Conservation (phyloP, 108 stramenopile genomes). For the Cyclotella choctawhatcheeana region DNA sequence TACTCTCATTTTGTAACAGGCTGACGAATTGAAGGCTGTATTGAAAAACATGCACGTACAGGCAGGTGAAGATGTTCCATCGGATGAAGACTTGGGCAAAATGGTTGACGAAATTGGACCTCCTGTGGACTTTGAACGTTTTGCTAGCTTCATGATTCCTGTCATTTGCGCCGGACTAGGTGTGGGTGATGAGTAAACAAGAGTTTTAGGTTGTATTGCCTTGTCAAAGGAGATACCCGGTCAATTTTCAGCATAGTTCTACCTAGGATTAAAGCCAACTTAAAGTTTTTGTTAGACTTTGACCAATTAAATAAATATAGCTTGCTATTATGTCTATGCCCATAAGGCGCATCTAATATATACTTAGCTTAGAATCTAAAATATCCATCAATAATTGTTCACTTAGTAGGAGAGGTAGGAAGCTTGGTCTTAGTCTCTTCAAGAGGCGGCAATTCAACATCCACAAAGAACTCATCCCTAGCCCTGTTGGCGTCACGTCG, state of each 20-base stretch:
- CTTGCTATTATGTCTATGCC: background rate
- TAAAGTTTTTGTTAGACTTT: too few species aligned
- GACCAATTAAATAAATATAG: background rate
- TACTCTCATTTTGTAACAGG: background rate
- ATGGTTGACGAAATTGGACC: background rate
- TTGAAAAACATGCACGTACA: background rate
- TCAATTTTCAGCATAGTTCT: too few species aligned
- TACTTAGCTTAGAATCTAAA: background rate
- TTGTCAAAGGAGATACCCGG: too few species aligned
- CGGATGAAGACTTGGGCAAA: background rate
- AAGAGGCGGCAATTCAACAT: slow-evolving; percentile 34
- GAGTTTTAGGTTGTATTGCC: too few species aligned
- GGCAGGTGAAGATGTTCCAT: background rate
- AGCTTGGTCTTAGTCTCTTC: background rate
- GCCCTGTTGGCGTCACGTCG: slow-evolving; percentile 48
- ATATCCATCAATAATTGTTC: background rate
- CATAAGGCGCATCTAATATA: too few species aligned
- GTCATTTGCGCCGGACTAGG: background rate
- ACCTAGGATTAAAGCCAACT: too few species aligned
- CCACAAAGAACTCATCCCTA: slow-evolving; percentile 51
- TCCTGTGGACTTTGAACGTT: background rate
- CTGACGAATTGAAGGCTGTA: background rate
- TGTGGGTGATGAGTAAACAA: background rate
- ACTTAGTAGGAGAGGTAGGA: background rate
- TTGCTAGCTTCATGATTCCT: background rate